A percentile compares a stretch with the other conserved stretches of the same genome.
These are phyloP conservation scores for Pyricularia sp. DNA, from an alignment of 2,329 filamentous ascomycete genomes.

Conservation along the genomic window DNA sequence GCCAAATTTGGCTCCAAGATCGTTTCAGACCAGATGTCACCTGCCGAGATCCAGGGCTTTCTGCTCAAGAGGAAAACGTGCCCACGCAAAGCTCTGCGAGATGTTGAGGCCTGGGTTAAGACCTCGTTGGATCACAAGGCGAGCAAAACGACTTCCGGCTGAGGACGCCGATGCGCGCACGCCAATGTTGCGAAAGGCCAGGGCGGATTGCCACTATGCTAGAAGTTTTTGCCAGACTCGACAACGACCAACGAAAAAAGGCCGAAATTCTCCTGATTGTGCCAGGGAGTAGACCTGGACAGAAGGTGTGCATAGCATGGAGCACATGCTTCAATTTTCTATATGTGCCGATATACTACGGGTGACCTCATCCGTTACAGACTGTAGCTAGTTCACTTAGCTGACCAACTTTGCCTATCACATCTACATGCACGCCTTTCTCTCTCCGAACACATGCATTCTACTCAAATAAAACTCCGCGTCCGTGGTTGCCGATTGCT, in stretches of 20 bases:
- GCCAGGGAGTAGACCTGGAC: neutral
- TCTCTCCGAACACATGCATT: neutral
- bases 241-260: neutral
- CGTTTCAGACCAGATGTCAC: slow-evolving; percentile 42
- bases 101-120: slow-evolving; percentile 44
- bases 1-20: slow-evolving; percentile 40
- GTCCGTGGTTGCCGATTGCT: neutral
- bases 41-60: slow-evolving; percentile 58
- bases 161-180: neutral
- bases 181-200: neutral
- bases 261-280: neutral
- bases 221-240: neutral
- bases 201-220: neutral
- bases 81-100: slow-evolving; percentile 42
- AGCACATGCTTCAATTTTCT: neutral
- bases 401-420: neutral
- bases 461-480: neutral
- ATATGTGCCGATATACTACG: neutral
- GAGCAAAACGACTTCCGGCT: slow-evolving; percentile 19
- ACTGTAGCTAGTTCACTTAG: neutral
- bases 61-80: slow-evolving; percentile 52
- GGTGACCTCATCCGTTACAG: neutral
- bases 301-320: neutral
- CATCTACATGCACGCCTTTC: neutral
- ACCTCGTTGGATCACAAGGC: slow-evolving; percentile 41